Evolutionary conservation across 441 rosid species (phyloP).

Genomic region (Adansonia rubrostipa): DNA sequence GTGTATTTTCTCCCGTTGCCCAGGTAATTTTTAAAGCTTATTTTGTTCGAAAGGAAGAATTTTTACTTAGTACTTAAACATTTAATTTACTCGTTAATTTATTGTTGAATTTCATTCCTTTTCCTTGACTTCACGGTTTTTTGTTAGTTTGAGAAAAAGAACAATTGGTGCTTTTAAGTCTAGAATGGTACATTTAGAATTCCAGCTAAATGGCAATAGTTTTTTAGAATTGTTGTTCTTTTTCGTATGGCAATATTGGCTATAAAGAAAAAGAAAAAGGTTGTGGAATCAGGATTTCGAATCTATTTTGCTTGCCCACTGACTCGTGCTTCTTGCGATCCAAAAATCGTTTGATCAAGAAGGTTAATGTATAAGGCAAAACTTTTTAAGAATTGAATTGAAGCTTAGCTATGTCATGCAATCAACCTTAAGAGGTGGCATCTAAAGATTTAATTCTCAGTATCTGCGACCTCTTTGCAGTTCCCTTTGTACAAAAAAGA

Average conservation of each 20-base stretch:
- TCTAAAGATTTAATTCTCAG: no score
- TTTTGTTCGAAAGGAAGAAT: conserved; percentile 33
- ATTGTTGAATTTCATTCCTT: conserved; percentile 16
- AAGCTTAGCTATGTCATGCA: background rate
- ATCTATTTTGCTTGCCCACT: background rate
- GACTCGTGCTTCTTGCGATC: background rate
- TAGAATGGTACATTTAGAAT: background rate
- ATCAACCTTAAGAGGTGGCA: no score
- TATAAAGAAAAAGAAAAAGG: background rate
- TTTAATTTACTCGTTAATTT: conserved; percentile 21
- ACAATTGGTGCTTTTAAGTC: background rate
- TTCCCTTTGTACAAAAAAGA: no score
- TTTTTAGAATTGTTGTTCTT: background rate
- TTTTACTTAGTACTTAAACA: background rate
- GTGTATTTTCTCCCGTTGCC: conserved; percentile 59
- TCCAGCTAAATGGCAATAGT: background rate
- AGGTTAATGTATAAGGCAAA: background rate
- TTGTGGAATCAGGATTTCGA: conserved; percentile 13
- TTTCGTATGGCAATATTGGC: background rate
- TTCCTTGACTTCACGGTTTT: background rate
- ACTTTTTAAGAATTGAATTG: background rate
- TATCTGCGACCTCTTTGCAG: no score
- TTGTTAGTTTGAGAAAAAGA: background rate
- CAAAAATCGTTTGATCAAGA: background rate
- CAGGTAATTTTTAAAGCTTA: conserved; percentile 42